Percentiles rank a stretch among this genome's conserved stretches.
Conservation (phyloP, 805 yeast genomes). For the Cyberlindnera saturnus region DNA sequence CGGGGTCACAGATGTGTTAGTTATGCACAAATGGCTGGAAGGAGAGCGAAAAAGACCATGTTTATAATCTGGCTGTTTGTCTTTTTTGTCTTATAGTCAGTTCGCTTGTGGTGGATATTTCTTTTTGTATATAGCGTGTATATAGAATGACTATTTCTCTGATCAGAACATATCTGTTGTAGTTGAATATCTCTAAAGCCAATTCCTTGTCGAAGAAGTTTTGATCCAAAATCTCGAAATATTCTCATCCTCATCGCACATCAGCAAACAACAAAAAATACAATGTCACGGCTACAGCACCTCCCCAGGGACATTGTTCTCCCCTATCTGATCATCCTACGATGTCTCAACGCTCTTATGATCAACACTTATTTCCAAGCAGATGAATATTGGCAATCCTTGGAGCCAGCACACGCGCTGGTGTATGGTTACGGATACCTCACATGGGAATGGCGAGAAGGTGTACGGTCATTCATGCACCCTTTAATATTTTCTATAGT, state of each 20-base stretch:
- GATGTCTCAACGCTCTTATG: slow-evolving; percentile 59
- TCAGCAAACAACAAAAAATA: background rate
- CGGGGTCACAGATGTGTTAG: slow-evolving; percentile 13
- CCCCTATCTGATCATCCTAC: slow-evolving; percentile 31
- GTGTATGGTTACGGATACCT: slow-evolving; percentile 75
- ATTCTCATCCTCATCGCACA: too few relatives aligned
- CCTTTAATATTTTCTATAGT: slow-evolving; percentile 63
- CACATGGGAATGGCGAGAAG: slow-evolving; percentile 92
- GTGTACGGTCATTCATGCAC: slow-evolving; percentile 71
- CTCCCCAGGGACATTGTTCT: slow-evolving; percentile 19
- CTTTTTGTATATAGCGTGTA: background rate
- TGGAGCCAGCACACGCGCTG: slow-evolving; percentile 82
- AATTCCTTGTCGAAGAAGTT: too few relatives aligned
- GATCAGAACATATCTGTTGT: too few relatives aligned
- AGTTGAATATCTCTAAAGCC: too few relatives aligned
- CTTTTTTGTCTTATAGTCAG: slow-evolving; percentile 14
- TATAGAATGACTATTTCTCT: background rate
- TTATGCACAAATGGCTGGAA: slow-evolving; percentile 27
- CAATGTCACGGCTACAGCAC: background rate
- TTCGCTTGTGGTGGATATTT: slow-evolving; percentile 26
- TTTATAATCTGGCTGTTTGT: slow-evolving; percentile 22
- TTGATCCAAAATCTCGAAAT: too few relatives aligned
- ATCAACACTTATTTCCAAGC: slow-evolving; percentile 85
- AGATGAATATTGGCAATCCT: slow-evolving; percentile 88
- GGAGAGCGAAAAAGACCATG: slow-evolving; percentile 21